Base-by-base conservation (phyloP, 371 early-diverging fungal genomes). In the Lichtheimia ramosa region DNA sequence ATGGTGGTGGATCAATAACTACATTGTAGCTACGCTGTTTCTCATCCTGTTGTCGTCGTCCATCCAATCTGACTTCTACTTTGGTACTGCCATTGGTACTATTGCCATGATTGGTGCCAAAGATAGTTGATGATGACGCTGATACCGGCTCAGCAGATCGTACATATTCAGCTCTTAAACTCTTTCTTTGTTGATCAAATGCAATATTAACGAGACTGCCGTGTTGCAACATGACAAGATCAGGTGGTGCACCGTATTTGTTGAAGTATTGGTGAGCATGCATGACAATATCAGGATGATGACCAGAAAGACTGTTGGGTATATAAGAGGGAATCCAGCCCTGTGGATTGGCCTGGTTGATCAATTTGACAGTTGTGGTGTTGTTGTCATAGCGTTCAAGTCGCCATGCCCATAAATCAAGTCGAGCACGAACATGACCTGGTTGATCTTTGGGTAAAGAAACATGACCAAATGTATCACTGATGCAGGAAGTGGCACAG, bases 1-100 rank as follows among this genome's bases (percentile, higher is more conserved):
- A 81, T 14, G 85, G 85, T 0, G 85, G 85, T 12, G 85, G 85
- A 52, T 84, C 85, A 51, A 84, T 75, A 0, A 78, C 78, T 7
- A 83, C 69, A 10, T 71, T 72, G 48, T 77, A 83, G 0, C 48
- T 20, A 8, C 34, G 34, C 10, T 34, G 34, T 21, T 10, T 4
- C 18, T 77, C 73, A 8, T 69, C 69, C 16, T 67, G 65, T 77
- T 79, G 75, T 1, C 59, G 57, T 18, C 79, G 70, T 2, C 70
- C 69, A 63, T 79, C 82, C 49, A 84, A 18, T 10, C 85, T 77
- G n/a, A 83, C 74, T n/a, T 72, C 68, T 0, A 77, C 74, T 2
- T 63, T 46, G 2, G 65, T 68, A 1, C 51, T 56, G 16, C 46
- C 21, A 14, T 51, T 43, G 14, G n/a, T n/a, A n/a, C 18, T 10